Evolutionary conservation across 1,139 yeast genomes (phyloP), one percentile per base, ranked within the genome.

Genomic region (Entelexis paramagnoliae): DNA sequence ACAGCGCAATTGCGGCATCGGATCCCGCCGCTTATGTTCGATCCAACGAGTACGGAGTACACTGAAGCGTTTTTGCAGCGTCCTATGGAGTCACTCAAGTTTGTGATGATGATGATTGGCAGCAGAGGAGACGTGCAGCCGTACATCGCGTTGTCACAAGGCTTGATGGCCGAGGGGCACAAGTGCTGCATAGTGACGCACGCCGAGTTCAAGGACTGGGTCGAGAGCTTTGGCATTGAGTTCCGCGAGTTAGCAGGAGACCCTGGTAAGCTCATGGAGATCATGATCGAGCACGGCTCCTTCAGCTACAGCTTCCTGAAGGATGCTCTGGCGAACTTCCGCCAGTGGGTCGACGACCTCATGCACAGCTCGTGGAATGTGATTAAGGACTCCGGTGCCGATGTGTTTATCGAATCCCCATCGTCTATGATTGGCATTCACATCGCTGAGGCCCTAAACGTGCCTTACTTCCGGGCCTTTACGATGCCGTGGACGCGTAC

Each of bases 401-500:
- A 89, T 62, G 76, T 91, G 22, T 69, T 89, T 55, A 86, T 89
- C 55, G 97, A 89, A 64, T 83, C 95, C 38, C 97, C 97, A 0
- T 84, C 95, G 7, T 93, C 96, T 0, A 88, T 89, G 93, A 91
- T 83, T 11, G 97, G 97, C 11, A 78, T 89, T 40, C 97, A 89
- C 63, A 83, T 91, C 54, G 96, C 97, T 0, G 97, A 89, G 64
- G 94, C 95, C 0, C 68, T 89, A 53, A 78, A 80, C 17, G 83
- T 89, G 50, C 96, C 97, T 0, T 89, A 89, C 64, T 84, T 85
- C 72, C 73, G 97, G 60, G 96, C 97, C 0, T 91, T 89, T 63
- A 91, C 97, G 0, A 89, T 89, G 97, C 97, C 97, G 0, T 89
- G 97, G 97, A 86, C 96, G 0, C 71, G 95, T 59, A 89, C 97